A percentile compares a stretch with the other conserved stretches of the same genome.
These are phyloP conservation scores for Deinandra increscens DNA, from an alignment of 129 eudicot genomes.

Conservation along the genomic window DNA sequence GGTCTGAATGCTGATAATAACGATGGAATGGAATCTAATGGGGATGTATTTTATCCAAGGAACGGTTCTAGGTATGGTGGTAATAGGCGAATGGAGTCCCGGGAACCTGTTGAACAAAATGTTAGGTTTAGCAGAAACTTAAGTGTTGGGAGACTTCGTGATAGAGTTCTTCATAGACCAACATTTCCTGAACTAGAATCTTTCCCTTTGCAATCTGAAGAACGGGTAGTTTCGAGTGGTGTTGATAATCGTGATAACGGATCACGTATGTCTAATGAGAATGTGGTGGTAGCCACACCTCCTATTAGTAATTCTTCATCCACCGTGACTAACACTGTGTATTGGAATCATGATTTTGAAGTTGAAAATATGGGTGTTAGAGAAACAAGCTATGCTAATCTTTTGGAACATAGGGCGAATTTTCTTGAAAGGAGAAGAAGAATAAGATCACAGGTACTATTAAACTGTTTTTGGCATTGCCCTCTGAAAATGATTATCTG, in stretches of 20 bases:
- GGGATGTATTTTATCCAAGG: conserved; percentile 38
- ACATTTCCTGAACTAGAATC: conserved; percentile 53
- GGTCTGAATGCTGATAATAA: conserved; percentile 28
- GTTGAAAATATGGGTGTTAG: conserved; percentile 48
- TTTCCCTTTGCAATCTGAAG: conserved; percentile 57
- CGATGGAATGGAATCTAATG: conserved; percentile 29
- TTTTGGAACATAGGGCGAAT: conserved; percentile 80
- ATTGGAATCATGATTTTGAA: conserved; percentile 46
- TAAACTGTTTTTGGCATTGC: no score
- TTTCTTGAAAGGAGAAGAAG: conserved; percentile 90
- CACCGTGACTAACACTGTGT: conserved; percentile 37
- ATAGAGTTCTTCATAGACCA: conserved; percentile 71
- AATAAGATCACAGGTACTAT: conserved; percentile 85
- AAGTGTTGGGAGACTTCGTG: conserved; percentile 90
- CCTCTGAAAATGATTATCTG: no score
- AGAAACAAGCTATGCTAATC: conserved; percentile 62
- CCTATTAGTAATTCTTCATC: conserved; percentile 40
- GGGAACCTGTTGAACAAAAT: conserved; percentile 76
- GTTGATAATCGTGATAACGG: conserved; percentile 35
- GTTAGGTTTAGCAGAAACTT: conserved; percentile 82
- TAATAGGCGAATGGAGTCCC: conserved; percentile 54
- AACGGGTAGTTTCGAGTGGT: conserved; percentile 39
- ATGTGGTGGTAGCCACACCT: conserved; percentile 29
- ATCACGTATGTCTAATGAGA: conserved; percentile 40
- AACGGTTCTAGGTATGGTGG: conserved; percentile 33